Conservation (phyloP, 208 protist genomes). For the Crithidia brevicula region DNA sequence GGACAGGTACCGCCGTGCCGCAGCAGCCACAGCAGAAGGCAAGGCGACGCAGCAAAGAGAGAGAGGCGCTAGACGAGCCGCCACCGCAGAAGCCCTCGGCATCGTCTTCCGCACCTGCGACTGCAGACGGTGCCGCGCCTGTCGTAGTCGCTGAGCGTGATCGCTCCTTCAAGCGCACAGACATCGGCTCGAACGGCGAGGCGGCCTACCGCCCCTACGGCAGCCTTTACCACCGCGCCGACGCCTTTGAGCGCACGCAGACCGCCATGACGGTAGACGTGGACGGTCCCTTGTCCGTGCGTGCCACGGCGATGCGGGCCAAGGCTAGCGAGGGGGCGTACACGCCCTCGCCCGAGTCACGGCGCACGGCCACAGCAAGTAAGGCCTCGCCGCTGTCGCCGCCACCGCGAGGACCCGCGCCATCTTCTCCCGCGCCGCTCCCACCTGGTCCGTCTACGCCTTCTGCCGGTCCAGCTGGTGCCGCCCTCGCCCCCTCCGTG, state of each 20-base stretch:
- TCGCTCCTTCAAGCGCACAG: conserved; percentile 17
- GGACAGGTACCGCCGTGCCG: too few species aligned
- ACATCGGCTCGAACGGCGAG: conserved; percentile 11
- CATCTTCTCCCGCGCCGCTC: not conserved
- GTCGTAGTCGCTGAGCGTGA: conserved; percentile 3
- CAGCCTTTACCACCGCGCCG: not conserved
- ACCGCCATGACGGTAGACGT: conserved; percentile 28
- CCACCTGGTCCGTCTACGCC: not conserved
- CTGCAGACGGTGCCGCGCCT: not conserved
- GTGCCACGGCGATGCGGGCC: not conserved
- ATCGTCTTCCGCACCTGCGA: too few species aligned
- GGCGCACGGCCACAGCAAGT: not conserved
- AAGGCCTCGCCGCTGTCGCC: conserved; percentile 6
- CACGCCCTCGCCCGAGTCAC: conserved; percentile 4
- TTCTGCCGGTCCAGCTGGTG: too few species aligned
- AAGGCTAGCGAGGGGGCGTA: not conserved
- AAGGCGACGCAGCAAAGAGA: not conserved
- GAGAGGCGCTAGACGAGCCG: not conserved
- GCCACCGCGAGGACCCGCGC: not conserved
- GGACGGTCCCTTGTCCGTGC: conserved; percentile 12
- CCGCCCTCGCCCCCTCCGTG: too few species aligned
- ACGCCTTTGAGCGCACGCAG: conserved; percentile 23
- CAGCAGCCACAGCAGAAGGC: not conserved
- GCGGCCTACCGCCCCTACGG: not conserved
- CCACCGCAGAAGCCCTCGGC: not conserved